These are phyloP conservation scores for Crithidia bombi DNA, from an alignment of 208 protist genomes.

Conservation along the genomic window DNA sequence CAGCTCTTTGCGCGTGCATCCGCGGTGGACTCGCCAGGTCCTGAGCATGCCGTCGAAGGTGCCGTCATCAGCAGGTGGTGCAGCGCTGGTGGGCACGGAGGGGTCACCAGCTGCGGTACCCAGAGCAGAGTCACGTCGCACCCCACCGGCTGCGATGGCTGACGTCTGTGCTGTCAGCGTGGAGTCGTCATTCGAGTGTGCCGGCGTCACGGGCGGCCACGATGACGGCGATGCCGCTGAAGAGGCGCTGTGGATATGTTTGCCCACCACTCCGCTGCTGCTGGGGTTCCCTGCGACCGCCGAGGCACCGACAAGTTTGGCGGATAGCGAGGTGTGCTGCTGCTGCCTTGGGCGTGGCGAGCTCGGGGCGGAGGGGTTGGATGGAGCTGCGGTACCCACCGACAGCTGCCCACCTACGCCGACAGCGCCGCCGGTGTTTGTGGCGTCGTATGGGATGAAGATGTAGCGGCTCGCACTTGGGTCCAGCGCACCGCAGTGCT, in stretches of 20 bases:
- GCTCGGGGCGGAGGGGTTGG: background rate
- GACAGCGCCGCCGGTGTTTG: background rate
- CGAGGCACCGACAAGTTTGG: background rate
- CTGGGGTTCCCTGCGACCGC: background rate
- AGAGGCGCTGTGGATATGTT: background rate
- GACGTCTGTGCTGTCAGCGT: slow-evolving; percentile 15
- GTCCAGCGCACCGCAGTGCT: slow-evolving; percentile 25
- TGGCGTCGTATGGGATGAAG: slow-evolving; percentile 30
- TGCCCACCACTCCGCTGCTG: slow-evolving; percentile 5
- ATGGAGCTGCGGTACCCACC: background rate
- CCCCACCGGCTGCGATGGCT: background rate
- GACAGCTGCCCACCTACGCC: background rate
- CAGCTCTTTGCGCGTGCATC: slow-evolving; percentile 86
- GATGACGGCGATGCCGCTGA: background rate
- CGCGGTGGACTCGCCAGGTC: slow-evolving; percentile 54
- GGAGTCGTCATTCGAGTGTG: slow-evolving; percentile 25
- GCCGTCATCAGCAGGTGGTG: background rate
- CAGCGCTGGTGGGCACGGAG: no score
- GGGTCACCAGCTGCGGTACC: background rate
- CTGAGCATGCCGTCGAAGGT: slow-evolving; percentile 34
- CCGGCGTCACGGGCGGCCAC: slow-evolving; percentile 13
- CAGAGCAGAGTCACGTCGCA: background rate
- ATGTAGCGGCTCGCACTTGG: slow-evolving; percentile 32
- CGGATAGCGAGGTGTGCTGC: background rate
- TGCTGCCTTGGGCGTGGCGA: slow-evolving; percentile 5